Base-by-base conservation (phyloP, 805 yeast genomes). In the Schwanniomyces pseudopolymorphus region DNA sequence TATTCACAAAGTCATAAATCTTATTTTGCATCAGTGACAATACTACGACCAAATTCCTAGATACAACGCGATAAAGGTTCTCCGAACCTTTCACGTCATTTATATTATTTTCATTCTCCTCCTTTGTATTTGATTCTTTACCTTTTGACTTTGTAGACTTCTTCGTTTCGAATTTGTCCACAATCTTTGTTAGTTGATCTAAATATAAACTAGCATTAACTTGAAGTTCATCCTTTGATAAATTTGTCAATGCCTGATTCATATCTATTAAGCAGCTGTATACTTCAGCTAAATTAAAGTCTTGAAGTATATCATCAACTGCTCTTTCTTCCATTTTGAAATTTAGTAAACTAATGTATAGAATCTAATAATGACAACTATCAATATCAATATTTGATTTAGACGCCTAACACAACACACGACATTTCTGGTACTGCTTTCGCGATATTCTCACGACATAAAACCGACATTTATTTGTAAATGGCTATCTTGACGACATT, bases 1-100 rank as follows among this genome's bases (percentile, higher is more conserved):
- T 58, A 48, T 72, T 71, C 43, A 73, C 67, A 24, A 66, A 56
- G 47, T 72, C 77, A 52, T 67, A 67, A 9, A 64, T 57, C 44
- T 68, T 69, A 26, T 63, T 63, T 2, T 76, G 66, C 9, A 67
- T 49, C 10, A 63, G 57, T 8, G 56, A 54, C 24, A 71, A 58
- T 2, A 66, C 59, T 19, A 58, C 11, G 8, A 59, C 52, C 42
- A 67, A 50, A 44, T 59, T 61, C 33, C 63, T 51, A 2, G 76
- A 65, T 8, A 69, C 45, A 9, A 71, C 51, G 31, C 61, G 57
- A 51, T 55, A 58, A 20, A 64, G 39, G 41, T 63, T 64, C 21
- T 52, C 43, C 4, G 56, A 53, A 11, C 22, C 25, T 36, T 17
- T 36, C 4, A 36, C 6, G 4, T 36, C 14, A 19, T 7, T 13